Evolutionary conservation across 2,329 filamentous ascomycete species (phyloP).

Genomic region (Chaetomiaceae sp.): DNA sequence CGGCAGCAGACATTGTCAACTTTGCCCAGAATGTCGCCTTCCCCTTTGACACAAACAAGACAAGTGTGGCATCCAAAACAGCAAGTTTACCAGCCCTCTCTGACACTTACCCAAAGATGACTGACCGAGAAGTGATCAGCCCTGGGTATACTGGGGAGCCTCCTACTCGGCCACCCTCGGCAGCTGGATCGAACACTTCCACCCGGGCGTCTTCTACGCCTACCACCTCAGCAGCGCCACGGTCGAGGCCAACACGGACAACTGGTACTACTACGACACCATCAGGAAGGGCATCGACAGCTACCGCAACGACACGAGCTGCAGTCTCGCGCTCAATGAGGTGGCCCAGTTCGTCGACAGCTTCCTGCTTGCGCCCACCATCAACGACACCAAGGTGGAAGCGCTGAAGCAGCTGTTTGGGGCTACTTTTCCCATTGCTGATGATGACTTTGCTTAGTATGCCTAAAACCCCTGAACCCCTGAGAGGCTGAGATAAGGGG

Average conservation of each 20-base stretch:
- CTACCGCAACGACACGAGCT: slow-evolving; percentile 15
- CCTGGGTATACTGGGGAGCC: slow-evolving; percentile 24
- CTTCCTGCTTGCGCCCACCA: slow-evolving; percentile 13
- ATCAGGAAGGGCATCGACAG: slow-evolving; percentile 23
- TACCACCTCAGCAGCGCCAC: slow-evolving; percentile 25
- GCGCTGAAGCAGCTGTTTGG: slow-evolving; percentile 23
- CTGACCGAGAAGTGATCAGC: slow-evolving; percentile 10
- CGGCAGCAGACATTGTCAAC: slow-evolving; percentile 22
- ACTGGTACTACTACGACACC: slow-evolving; percentile 27
- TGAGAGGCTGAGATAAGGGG: too few species aligned
- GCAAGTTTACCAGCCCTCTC: slow-evolving; percentile 4
- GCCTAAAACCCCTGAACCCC: too few species aligned
- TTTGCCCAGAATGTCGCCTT: slow-evolving; percentile 23
- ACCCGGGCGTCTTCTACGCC: slow-evolving; percentile 23
- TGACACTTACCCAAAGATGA: too few species aligned
- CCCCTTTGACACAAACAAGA: slow-evolving; percentile 16
- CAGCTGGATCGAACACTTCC: slow-evolving; percentile 23
- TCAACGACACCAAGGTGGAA: slow-evolving; percentile 13
- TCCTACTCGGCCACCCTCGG: slow-evolving; percentile 24
- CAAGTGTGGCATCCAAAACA: slow-evolving; percentile 17
- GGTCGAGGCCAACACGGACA: slow-evolving; percentile 20
- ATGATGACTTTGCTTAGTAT: slow-evolving; percentile 27
- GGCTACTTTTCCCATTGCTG: slow-evolving; percentile 19
- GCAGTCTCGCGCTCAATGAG: slow-evolving; percentile 18
- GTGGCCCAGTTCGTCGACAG: slow-evolving; percentile 20